Evolutionary conservation across 495 filamentous ascomycete genomes (phyloP).

Genomic region (Penicillium roqueforti): DNA sequence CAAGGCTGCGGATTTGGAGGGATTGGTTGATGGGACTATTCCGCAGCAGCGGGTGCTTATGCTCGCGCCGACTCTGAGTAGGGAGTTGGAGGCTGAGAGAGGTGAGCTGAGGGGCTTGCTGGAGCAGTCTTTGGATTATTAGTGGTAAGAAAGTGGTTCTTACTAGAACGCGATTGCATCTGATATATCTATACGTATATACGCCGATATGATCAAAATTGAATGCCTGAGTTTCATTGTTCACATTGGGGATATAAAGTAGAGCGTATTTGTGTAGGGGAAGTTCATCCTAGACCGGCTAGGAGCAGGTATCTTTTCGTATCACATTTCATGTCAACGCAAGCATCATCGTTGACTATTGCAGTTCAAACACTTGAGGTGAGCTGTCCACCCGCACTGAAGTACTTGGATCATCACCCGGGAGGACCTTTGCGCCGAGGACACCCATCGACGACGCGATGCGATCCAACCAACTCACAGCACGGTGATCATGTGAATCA

Average conservation of each 20-base stretch:
- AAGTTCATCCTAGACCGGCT: not conserved
- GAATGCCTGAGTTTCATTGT: not conserved
- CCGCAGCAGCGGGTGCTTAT: conserved; percentile 87
- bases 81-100: conserved; percentile 58
- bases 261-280: not conserved
- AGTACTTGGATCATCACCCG: not conserved
- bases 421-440: conserved; percentile 20
- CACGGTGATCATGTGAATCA: conserved; percentile 20
- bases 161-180: not conserved
- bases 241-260: not conserved
- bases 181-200: not conserved
- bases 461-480: conserved; percentile 35
- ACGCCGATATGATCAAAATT: conserved; percentile 1
- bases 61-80: conserved; percentile 78
- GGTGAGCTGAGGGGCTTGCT: conserved; percentile 61
- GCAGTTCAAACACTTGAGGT: no score
- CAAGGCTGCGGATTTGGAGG: conserved; percentile 64
- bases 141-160: not conserved
- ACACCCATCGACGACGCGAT: conserved; percentile 40
- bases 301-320: not conserved
- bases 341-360: not conserved
- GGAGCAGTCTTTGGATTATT: conserved; percentile 63
- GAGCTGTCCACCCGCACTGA: not conserved
- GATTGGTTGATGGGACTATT: conserved; percentile 86
- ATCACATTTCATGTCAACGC: not conserved